Evolutionary conservation across 2,329 filamentous ascomycete genomes (phyloP).

Genomic region (Fusarium aywerte): DNA sequence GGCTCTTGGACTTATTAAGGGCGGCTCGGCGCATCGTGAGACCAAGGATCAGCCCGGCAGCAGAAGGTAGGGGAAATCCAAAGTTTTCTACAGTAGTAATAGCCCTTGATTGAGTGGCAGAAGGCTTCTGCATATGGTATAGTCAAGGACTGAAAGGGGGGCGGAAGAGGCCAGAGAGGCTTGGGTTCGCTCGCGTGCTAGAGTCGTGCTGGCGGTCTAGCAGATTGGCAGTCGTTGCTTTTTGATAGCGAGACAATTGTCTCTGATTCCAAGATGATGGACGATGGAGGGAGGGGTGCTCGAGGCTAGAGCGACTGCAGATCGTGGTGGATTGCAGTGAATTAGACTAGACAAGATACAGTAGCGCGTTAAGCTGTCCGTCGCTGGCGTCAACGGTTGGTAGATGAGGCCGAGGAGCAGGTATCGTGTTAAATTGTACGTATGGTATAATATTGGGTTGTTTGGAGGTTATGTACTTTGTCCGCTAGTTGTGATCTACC

Average conservation of each 20-base stretch:
- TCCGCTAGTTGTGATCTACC: constrained; percentile 10
- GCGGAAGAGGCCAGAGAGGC: constrained; percentile 16
- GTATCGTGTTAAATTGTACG: constrained; percentile 10
- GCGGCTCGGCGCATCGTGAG: constrained; percentile 44
- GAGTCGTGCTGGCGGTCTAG: constrained; percentile 33
- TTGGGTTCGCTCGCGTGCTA: constrained; percentile 34
- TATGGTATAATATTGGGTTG: background rate
- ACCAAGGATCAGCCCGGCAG: constrained; percentile 12
- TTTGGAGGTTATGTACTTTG: background rate
- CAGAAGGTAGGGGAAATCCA: constrained; percentile 14
- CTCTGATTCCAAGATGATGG: constrained; percentile 32
- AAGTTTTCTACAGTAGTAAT: constrained; percentile 35
- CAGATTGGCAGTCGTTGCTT: constrained; percentile 35
- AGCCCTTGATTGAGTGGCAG: constrained; percentile 8
- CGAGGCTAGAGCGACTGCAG: constrained; percentile 23
- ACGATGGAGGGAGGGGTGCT: constrained; percentile 11
- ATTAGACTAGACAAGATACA: background rate
- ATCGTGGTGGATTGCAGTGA: constrained; percentile 10
- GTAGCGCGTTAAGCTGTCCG: constrained; percentile 12
- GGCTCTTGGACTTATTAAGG: constrained; percentile 28
- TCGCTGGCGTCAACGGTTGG: constrained; percentile 20
- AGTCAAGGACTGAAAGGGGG: constrained; percentile 31
- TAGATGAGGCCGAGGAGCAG: constrained; percentile 9
- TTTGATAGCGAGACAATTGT: constrained; percentile 43
- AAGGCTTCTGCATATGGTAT: constrained; percentile 41